Base-by-base conservation (phyloP, 306 rosid genomes). In the Argentina anserina region DNA sequence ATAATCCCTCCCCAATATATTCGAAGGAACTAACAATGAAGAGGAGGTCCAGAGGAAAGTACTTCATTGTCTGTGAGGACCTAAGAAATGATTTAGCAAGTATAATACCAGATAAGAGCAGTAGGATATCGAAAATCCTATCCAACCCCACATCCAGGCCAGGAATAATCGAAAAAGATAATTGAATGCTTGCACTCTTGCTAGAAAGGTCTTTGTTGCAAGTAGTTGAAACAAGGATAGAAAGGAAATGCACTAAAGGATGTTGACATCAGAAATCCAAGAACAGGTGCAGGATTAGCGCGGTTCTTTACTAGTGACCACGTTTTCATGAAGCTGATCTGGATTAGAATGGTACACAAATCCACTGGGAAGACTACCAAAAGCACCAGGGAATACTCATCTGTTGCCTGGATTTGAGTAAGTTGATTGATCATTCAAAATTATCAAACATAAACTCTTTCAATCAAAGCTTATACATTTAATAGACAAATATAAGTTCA, bases 321-420 rank as follows among this genome's bases (percentile, higher is more conserved):
- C 25, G 63, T 29, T 56, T 21, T 33, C 70, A 49, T 23, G 31
- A 39, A 79, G 61, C 39, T 74, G 61, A 23, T 74, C 45, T 28
- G 72, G 71, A 17, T 79, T 33, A 61, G 37, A 68, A 23, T 36
- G 12, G 61, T 55, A 20, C 7, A 36, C 21, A 65, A 43, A 17
- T 53, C 18, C 67, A 66, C 49, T 9, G 34, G 17, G 7, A 55
- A 9, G 62, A 55, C 62, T 33, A 47, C 18, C 65, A 70, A 20
- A 64, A 56, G 49, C 67, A 78, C 72, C 59, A 42, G 33, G 6
- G 72, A 49, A 31, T 14, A 18, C 72, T 67, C 45, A 15, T 29
- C 6, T n/a, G 37, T 63, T 50, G 28, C 49, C 47, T 21, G 61
- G 29, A 49, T 70, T 50, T 25, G 17, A 71, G 60, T 29, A 18